Percentiles rank a stretch among this genome's conserved stretches.
These are phyloP conservation scores for Euphorbia pulcherrima DNA, from an alignment of 345 rosid genomes.

Conservation along the genomic window DNA sequence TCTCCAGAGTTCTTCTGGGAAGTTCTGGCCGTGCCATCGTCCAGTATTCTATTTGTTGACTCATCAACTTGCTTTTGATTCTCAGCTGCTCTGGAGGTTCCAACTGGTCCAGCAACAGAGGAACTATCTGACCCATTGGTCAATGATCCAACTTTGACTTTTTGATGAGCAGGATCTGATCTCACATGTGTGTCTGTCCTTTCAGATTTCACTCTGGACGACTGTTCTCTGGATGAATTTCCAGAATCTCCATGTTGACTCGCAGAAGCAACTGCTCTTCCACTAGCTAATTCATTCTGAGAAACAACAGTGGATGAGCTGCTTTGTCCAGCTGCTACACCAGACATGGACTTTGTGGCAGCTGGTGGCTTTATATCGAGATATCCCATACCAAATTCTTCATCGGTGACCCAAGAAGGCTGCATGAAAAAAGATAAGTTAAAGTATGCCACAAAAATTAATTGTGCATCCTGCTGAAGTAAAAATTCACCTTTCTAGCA, in stretches of 20 bases:
- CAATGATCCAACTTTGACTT: slow-evolving; percentile 49
- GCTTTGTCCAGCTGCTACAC: slow-evolving; percentile 39
- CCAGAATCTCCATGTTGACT: slow-evolving; percentile 58
- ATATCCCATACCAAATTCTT: slow-evolving; percentile 99
- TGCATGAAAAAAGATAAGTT: slow-evolving; percentile 32
- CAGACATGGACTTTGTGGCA: slow-evolving; percentile 49
- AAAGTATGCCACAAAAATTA: background rate
- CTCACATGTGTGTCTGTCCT: slow-evolving; percentile 52
- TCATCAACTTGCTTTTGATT: slow-evolving; percentile 61
- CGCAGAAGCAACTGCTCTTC: slow-evolving; percentile 31
- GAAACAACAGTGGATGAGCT: slow-evolving; percentile 46
- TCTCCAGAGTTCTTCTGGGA: slow-evolving; percentile 50
- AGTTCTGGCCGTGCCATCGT: slow-evolving; percentile 47
- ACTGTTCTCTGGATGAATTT: slow-evolving; percentile 56
- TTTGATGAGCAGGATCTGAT: slow-evolving; percentile 57
- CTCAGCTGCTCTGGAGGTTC: slow-evolving; percentile 36
- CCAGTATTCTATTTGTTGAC: slow-evolving; percentile 35
- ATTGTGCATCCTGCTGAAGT: slow-evolving; percentile 9
- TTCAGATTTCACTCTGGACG: slow-evolving; percentile 58
- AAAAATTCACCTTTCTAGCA: slow-evolving; percentile 73
- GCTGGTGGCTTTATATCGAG: slow-evolving; percentile 77
- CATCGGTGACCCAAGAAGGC: slow-evolving; percentile 98
- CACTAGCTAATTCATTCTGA: slow-evolving; percentile 54
- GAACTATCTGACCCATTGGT: slow-evolving; percentile 51
- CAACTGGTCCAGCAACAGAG: slow-evolving; percentile 35